Conservation (phyloP, 2,329 filamentous ascomycete genomes). For the Neonectria magnoliae region DNA sequence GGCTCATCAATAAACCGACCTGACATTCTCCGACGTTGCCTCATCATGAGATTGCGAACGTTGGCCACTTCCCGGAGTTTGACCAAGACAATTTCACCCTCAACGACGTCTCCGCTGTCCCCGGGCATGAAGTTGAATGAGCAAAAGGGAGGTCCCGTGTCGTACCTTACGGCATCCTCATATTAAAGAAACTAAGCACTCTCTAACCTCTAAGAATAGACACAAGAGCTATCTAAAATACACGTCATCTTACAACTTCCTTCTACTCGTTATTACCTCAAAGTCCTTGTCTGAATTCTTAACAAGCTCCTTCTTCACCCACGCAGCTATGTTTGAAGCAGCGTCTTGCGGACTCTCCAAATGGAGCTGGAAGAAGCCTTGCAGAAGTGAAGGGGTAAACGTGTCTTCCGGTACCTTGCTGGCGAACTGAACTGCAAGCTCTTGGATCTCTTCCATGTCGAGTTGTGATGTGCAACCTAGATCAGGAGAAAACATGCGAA, state of each 20-base stretch:
- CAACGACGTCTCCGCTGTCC: no score
- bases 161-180: no score
- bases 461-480: slow-evolving; percentile 38
- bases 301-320: slow-evolving; percentile 50
- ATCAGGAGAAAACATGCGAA: slow-evolving; percentile 56
- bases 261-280: slow-evolving; percentile 37
- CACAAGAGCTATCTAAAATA: neutral
- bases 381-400: slow-evolving; percentile 61
- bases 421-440: slow-evolving; percentile 65
- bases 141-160: no score
- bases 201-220: neutral
- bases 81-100: no score
- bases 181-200: neutral
- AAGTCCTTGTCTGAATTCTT: slow-evolving; percentile 44
- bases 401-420: slow-evolving; percentile 58
- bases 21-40: no score
- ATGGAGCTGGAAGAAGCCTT: slow-evolving; percentile 59
- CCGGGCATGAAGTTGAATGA: no score
- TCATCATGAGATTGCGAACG: no score
- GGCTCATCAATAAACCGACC: no score
- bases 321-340: slow-evolving; percentile 45
- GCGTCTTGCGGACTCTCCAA: slow-evolving; percentile 52
- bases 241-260: slow-evolving; percentile 23
- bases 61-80: no score
- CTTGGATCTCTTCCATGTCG: slow-evolving; percentile 44